Evolutionary conservation across 768 basidiomycete genomes (phyloP).

Genomic region (Suillus subluteus): DNA sequence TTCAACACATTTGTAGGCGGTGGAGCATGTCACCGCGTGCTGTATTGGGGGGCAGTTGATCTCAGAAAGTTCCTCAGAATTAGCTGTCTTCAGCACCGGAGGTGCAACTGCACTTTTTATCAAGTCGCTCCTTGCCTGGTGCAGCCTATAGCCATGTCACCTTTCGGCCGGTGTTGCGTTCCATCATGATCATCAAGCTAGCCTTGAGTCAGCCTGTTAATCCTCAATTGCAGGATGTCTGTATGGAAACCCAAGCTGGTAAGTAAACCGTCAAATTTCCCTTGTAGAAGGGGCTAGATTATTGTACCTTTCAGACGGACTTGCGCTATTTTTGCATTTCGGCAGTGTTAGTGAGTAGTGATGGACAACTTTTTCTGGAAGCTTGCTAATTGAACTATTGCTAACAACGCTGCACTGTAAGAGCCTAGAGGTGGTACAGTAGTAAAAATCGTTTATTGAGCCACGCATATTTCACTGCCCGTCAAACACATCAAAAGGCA

Average conservation of each 20-base stretch:
- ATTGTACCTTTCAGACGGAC: background rate
- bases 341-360: background rate
- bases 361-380: background rate
- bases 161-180: too few relatives aligned
- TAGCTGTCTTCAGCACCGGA: too few relatives aligned
- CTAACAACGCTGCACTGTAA: background rate
- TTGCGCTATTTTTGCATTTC: background rate
- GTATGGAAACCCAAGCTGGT: background rate
- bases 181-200: background rate
- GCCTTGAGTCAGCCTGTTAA: too few relatives aligned
- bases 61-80: too few relatives aligned
- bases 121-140: too few relatives aligned
- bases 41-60: too few relatives aligned
- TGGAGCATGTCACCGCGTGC: too few relatives aligned
- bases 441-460: background rate
- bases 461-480: slow-evolving; percentile 32
- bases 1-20: too few relatives aligned
- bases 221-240: background rate
- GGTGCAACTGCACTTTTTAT: too few relatives aligned
- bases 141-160: too few relatives aligned
- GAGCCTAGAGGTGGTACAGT: background rate
- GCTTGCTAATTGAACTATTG: background rate
- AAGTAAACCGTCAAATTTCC: background rate
- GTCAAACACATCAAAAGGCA: slow-evolving; percentile 66
- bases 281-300: background rate